A percentile compares a stretch with the other conserved stretches of the same genome.
phyloP scores from a whole-genome alignment of 2,329 filamentous ascomycete species.

The Trichoderma guizhouense region DNA sequence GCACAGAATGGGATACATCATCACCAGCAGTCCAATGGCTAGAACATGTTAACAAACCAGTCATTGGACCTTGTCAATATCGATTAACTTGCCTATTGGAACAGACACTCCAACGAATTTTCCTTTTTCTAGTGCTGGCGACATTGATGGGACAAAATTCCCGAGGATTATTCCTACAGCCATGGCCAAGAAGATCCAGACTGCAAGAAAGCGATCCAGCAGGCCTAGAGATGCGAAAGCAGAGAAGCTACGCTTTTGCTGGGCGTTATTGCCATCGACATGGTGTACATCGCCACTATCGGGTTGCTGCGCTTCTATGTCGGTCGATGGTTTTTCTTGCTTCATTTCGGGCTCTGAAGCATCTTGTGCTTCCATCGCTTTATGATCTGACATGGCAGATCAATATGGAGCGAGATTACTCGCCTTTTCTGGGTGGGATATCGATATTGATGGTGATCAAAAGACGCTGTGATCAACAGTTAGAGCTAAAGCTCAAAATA shows the following conservation, averaged over 20 bases:
- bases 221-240: slow-evolving; percentile 54
- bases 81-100: slow-evolving; percentile 53
- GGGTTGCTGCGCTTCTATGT: neutral
- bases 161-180: slow-evolving; percentile 69
- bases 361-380: neutral
- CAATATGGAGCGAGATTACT: neutral
- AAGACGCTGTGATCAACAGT: neutral
- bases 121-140: slow-evolving; percentile 62
- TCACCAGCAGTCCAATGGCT: slow-evolving; percentile 78
- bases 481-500: neutral
- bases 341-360: neutral
- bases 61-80: too few relatives aligned
- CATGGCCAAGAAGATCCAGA: slow-evolving; percentile 81
- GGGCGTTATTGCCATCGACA: neutral
- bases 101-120: slow-evolving; percentile 67
- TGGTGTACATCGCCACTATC: neutral
- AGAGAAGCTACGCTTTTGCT: slow-evolving; percentile 26
- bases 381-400: neutral
- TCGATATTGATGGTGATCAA: neutral
- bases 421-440: neutral
- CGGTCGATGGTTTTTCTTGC: neutral
- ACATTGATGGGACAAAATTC: slow-evolving; percentile 66
- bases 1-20: slow-evolving; percentile 94
- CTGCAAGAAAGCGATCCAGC: slow-evolving; percentile 61
- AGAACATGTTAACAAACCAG: neutral